Evolutionary conservation across 768 basidiomycete species (phyloP).

Genomic region (Lactarius evosmus): DNA sequence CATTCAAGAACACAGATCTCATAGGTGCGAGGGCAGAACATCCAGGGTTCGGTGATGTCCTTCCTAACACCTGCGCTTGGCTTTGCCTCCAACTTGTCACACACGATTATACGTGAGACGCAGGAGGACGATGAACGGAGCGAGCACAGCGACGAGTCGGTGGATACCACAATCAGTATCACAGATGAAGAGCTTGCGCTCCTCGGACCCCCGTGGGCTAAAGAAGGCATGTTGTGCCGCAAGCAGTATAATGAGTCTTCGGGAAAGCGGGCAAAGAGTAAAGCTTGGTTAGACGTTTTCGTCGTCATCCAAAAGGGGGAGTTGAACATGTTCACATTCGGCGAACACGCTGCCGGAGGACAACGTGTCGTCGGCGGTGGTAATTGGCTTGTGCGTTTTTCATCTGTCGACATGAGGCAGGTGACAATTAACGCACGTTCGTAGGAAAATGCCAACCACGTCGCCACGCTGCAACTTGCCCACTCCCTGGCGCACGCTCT

Average conservation of each 20-base stretch:
- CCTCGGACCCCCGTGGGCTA: constrained; percentile 97
- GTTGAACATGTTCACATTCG: constrained; percentile 94
- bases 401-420: constrained; percentile 5
- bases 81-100: constrained; percentile 92
- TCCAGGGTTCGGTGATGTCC: constrained; percentile 61
- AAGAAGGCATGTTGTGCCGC: constrained; percentile 93
- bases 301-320: constrained; percentile 95
- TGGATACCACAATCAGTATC: constrained; percentile 76
- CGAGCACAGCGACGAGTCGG: constrained; percentile 57
- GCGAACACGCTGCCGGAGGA: constrained; percentile 60
- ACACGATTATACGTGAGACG: constrained; percentile 93
- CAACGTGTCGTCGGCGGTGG: constrained; percentile 84
- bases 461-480: constrained; percentile 79
- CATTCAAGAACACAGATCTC: constrained; percentile 3
- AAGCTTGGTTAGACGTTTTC: constrained; percentile 91
- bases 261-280: constrained; percentile 82
- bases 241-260: constrained; percentile 92
- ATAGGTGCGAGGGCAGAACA: constrained; percentile 39
- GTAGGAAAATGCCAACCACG: constrained; percentile 81
- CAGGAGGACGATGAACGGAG: constrained; percentile 89
- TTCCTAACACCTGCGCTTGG: constrained; percentile 87
- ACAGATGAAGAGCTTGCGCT: constrained; percentile 94
- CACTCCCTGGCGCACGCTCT: constrained; percentile 86
- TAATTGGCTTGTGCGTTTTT: constrained; percentile 87
- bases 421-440: constrained; percentile 7